Evolutionary conservation across 805 yeast genomes (phyloP).

Genomic region (Suhomyces sp.): DNA sequence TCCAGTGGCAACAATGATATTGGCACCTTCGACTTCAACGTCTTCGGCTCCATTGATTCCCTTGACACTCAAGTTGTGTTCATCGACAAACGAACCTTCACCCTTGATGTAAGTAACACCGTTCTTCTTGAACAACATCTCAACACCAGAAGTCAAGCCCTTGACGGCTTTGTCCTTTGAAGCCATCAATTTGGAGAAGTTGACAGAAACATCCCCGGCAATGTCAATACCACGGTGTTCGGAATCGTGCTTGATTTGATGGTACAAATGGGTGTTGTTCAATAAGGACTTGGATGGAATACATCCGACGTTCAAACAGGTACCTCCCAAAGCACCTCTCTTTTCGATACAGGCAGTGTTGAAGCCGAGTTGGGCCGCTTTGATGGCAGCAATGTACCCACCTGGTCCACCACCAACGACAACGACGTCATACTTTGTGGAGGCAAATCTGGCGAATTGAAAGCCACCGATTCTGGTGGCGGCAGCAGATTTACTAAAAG

Average conservation of each 20-base stretch:
- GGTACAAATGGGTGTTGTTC: conserved; percentile 92
- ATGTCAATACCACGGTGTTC: conserved; percentile 88
- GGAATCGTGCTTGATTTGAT: conserved; percentile 83
- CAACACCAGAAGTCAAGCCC: conserved; percentile 91
- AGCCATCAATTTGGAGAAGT: conserved; percentile 77
- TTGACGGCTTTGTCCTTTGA: conserved; percentile 90
- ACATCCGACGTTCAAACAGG: conserved; percentile 98
- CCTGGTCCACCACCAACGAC: conserved; percentile 99
- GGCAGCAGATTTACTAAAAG: conserved; percentile 5
- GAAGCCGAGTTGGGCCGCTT: conserved; percentile 93
- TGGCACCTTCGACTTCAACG: conserved; percentile 70
- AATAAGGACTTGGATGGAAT: conserved; percentile 95
- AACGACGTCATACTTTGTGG: conserved; percentile 74
- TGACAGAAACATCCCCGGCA: conserved; percentile 64
- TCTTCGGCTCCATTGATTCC: conserved; percentile 84
- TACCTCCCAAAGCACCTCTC: conserved; percentile 96
- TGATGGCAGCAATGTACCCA: conserved; percentile 98
- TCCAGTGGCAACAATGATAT: conserved; percentile 95
- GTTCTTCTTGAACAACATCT: conserved; percentile 91
- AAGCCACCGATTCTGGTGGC: conserved; percentile 14
- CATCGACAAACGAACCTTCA: conserved; percentile 81
- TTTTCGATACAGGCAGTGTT: conserved; percentile 96
- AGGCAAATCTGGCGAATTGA: conserved; percentile 40
- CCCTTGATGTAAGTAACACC: conserved; percentile 95
- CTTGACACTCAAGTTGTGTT: conserved; percentile 70